Evolutionary conservation across 2,329 filamentous ascomycete genomes (phyloP).

Genomic region (Colletotrichum chlorophyti): DNA sequence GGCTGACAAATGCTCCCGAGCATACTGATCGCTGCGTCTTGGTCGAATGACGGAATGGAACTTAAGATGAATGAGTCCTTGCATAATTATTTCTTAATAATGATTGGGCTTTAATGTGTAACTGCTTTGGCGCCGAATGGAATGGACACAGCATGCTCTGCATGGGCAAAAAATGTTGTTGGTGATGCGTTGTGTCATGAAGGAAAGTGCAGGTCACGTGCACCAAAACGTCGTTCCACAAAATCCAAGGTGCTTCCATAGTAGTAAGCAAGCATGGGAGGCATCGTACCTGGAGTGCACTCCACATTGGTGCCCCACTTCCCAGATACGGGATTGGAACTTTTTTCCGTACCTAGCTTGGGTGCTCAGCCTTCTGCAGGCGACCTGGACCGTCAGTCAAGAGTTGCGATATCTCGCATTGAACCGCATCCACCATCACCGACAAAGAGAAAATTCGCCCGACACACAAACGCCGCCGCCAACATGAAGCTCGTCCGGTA

Average conservation of each 20-base stretch:
- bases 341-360: conserved; percentile 28
- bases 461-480: conserved; percentile 36
- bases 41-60: neutral
- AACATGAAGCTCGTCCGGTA: conserved; percentile 98
- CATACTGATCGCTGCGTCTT: neutral
- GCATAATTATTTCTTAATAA: neutral
- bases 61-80: neutral
- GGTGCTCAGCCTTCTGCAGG: conserved; percentile 28
- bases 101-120: neutral
- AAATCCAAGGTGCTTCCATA: too few relatives aligned
- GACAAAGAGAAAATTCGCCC: conserved; percentile 5
- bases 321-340: conserved; percentile 24
- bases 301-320: conserved; percentile 6
- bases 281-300: too few relatives aligned
- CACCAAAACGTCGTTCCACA: neutral
- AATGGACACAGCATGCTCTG: too few relatives aligned
- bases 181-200: too few relatives aligned
- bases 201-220: neutral
- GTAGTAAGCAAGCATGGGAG: too few relatives aligned
- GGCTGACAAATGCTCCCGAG: neutral
- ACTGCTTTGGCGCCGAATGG: neutral
- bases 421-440: neutral
- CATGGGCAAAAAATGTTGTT: too few relatives aligned
- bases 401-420: conserved; percentile 11
- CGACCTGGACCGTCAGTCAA: neutral